Conservation (phyloP, 2,329 filamentous ascomycete genomes). For the Botryosphaeria dothidea region DNA sequence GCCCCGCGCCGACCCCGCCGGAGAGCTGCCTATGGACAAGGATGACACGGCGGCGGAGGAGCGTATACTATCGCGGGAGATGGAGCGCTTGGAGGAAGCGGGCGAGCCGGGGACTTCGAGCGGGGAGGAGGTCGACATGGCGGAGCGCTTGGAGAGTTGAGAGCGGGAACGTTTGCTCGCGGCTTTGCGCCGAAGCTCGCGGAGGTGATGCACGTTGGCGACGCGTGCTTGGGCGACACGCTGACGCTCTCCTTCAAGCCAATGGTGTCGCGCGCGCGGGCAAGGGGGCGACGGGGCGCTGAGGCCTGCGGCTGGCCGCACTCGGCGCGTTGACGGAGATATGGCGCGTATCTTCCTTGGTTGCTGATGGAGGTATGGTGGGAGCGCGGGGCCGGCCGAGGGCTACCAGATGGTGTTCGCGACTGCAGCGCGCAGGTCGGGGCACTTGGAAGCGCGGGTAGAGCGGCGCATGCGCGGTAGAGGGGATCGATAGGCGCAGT, state of each 20-base stretch:
- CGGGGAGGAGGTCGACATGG: constrained; percentile 29
- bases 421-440: background rate
- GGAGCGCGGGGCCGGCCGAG: background rate
- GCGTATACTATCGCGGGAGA: constrained; percentile 39
- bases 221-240: constrained; percentile 12
- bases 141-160: constrained; percentile 25
- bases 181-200: constrained; percentile 20
- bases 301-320: constrained; percentile 9
- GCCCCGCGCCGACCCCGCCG: constrained; percentile 25
- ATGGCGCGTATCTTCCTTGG: background rate
- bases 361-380: background rate
- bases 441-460: background rate
- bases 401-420: background rate
- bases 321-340: background rate
- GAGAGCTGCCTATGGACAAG: constrained; percentile 28
- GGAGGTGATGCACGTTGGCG: constrained; percentile 20
- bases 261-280: background rate
- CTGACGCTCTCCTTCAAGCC: background rate
- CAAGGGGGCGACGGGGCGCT: background rate
- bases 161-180: constrained; percentile 34
- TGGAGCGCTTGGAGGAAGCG: constrained; percentile 39
- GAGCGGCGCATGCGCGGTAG: background rate
- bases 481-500: background rate
- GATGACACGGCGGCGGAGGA: constrained; percentile 31
- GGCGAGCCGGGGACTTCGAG: constrained; percentile 25